Conservation (phyloP, 2,329 filamentous ascomycete species). For the Cryphonectria parasitica region DNA sequence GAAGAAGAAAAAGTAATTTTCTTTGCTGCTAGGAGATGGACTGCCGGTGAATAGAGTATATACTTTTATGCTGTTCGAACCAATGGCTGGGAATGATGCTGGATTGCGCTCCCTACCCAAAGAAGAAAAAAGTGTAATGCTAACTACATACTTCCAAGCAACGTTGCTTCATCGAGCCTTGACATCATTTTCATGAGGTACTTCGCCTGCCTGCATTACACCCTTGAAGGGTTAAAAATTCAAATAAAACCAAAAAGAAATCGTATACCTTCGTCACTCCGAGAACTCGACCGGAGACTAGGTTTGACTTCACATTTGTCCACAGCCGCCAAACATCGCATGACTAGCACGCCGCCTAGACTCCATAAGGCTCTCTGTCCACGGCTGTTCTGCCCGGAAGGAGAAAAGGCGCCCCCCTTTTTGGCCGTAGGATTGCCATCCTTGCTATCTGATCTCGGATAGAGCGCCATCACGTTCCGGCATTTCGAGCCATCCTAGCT, state of each 20-base stretch:
- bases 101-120: not conserved
- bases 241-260: not conserved
- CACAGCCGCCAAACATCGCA: not conserved
- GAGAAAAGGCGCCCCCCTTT: not conserved
- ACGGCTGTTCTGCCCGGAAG: not conserved
- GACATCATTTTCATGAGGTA: not conserved
- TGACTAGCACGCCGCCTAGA: not conserved
- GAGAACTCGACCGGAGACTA: not conserved
- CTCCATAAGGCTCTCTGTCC: not conserved
- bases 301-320: not conserved
- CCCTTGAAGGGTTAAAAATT: not conserved
- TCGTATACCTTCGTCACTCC: not conserved
- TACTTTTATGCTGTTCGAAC: not conserved
- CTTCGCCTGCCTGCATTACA: not conserved
- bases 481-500: not conserved
- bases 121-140: not conserved
- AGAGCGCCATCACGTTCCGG: slow-evolving; percentile 4
- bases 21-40: not conserved
- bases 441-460: not conserved
- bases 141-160: not conserved
- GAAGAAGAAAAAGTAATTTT: not conserved
- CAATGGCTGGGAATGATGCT: not conserved
- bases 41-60: not conserved
- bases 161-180: not conserved
- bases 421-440: not conserved